Evolutionary conservation across 306 rosid genomes (phyloP).

Genomic region (Vicia sativa): DNA sequence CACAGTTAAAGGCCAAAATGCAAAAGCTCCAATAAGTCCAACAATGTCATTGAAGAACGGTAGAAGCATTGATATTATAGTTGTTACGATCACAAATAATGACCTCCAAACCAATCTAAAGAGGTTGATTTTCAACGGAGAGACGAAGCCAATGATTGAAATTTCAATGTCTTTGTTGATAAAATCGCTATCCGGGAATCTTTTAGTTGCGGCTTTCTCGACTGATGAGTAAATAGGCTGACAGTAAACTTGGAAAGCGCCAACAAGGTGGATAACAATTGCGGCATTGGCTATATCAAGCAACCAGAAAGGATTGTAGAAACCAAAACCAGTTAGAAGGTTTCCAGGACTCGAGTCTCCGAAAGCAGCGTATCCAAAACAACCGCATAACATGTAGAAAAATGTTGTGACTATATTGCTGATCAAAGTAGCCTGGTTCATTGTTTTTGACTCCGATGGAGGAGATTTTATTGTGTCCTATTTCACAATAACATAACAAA

Average conservation of each 20-base stretch:
- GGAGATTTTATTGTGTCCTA: slow-evolving; percentile 54
- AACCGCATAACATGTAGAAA: slow-evolving; percentile 50
- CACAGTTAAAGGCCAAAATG: slow-evolving; percentile 58
- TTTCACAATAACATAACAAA: slow-evolving; percentile 3
- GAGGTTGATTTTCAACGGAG: slow-evolving; percentile 36
- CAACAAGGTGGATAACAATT: slow-evolving; percentile 49
- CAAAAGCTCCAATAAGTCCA: slow-evolving; percentile 52
- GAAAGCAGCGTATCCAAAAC: slow-evolving; percentile 51
- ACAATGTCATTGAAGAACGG: slow-evolving; percentile 54
- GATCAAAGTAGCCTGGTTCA: slow-evolving; percentile 37
- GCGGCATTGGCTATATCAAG: slow-evolving; percentile 51
- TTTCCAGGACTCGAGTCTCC: slow-evolving; percentile 52
- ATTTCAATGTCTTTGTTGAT: slow-evolving; percentile 29
- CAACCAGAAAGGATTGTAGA: slow-evolving; percentile 51
- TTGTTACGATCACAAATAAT: slow-evolving; percentile 37
- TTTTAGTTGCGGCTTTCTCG: slow-evolving; percentile 16
- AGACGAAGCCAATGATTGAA: neutral
- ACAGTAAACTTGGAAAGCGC: slow-evolving; percentile 52
- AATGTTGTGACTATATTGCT: slow-evolving; percentile 40
- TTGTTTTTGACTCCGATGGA: slow-evolving; percentile 47
- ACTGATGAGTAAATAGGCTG: slow-evolving; percentile 48
- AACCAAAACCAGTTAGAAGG: slow-evolving; percentile 51
- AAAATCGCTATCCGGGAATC: slow-evolving; percentile 38
- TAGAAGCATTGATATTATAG: slow-evolving; percentile 45
- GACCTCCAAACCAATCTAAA: slow-evolving; percentile 54